Base-by-base conservation (phyloP, 2,329 filamentous ascomycete genomes). In the Penicillium hesseltinei region DNA sequence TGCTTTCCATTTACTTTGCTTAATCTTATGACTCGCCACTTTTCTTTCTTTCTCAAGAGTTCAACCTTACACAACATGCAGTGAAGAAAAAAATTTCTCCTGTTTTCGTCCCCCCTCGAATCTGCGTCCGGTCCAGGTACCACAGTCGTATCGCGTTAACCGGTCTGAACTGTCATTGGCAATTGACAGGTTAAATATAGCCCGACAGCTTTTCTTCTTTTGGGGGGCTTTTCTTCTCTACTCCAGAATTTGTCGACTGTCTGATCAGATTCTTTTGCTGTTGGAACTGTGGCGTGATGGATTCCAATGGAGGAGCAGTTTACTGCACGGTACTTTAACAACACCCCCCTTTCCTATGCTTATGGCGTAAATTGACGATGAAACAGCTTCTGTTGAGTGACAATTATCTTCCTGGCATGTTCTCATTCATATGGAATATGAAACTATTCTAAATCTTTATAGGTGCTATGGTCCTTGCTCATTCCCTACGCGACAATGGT, bases 381-480 rank as follows among this genome's bases (percentile, higher is more conserved):
- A 21, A 8, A 36, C 76, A 97, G 93, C 89, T 99, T 75, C 85
- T 97, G 56, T 81, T 96, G 79, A 96, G 86, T 79, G 92, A 99
- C 78, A 84, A 84, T 62, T 99, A 99, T 76, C 85, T 99, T 50
- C 93, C 94, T 74, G 92, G 92, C 95, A 81, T 69, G 77, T 74
- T 59, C 60, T 39, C 13, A 31, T 36, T 23, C 0, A 47, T 13
- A 15, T 31, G 10, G 4, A n/a, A 23, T 8, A 5, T 31, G 43
- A 5, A 44, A 39, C 17, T 6, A 11, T 35, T 52, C 23, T 54
- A 35, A 56, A 19, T n/a, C 13, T 62, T 47, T 64, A 96, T 64
- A 96, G 93, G 94, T 74, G 93, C 92, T 59, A 86, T 94, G 67
- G 92, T 99, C 46, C 86, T 99, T 62, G 92, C 92, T 60, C 92